phyloP scores from a whole-genome alignment of 768 basidiomycete species.

The Russula emetica region DNA sequence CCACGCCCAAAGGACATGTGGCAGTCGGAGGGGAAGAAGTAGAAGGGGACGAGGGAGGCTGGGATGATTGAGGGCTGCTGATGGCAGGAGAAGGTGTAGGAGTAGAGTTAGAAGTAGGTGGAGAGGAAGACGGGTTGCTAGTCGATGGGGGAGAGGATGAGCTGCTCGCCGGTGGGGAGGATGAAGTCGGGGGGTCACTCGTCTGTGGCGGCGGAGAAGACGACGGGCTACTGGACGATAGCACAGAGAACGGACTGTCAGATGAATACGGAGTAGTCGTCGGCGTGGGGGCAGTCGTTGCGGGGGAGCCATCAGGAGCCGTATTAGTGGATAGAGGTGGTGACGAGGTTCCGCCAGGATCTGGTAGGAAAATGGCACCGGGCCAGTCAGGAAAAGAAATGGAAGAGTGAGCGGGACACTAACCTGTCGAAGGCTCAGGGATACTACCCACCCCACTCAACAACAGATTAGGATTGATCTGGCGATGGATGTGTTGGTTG shows the following conservation, averaged over 20 bases:
- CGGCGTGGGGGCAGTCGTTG: not conserved
- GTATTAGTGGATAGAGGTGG: not conserved
- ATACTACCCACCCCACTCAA: not conserved
- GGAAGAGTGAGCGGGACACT: not conserved
- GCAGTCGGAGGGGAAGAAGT: conserved; percentile 9
- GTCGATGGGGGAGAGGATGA: not conserved
- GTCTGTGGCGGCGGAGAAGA: not conserved
- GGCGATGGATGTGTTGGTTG: not conserved
- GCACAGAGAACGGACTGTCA: not conserved
- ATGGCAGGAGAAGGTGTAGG: conserved; percentile 20
- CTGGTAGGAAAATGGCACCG: not conserved
- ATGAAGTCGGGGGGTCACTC: not conserved
- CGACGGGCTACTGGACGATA: not conserved
- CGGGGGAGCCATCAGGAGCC: not conserved
- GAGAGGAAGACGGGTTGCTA: not conserved
- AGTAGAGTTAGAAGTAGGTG: conserved; percentile 10
- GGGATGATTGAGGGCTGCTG: not conserved
- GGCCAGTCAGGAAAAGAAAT: not conserved
- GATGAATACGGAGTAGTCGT: not conserved
- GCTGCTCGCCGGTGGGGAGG: not conserved
- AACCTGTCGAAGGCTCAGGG: too few relatives aligned
- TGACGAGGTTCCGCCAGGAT: not conserved
- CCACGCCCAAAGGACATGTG: conserved; percentile 2
- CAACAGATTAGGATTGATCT: too few relatives aligned
- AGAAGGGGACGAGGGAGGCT: conserved; percentile 10